Evolutionary conservation across 257 asterid genomes (phyloP).

Genomic region (Solanum gandarillasii): DNA sequence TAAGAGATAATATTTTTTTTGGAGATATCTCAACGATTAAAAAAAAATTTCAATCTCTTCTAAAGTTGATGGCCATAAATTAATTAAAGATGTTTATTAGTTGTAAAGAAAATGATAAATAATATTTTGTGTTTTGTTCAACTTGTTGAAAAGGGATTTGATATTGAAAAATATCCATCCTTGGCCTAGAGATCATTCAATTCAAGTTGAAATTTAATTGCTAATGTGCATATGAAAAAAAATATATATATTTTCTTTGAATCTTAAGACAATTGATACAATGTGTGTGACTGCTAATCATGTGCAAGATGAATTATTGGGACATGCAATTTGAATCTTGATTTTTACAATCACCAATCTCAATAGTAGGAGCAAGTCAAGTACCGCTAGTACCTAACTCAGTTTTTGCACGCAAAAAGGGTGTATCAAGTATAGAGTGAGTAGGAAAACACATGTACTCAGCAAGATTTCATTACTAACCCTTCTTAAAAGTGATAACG

Average conservation of each 20-base stretch:
- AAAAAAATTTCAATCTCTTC: not conserved
- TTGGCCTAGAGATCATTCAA: not conserved
- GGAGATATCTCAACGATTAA: not conserved
- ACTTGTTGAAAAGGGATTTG: not conserved
- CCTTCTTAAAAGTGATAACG: too few species aligned
- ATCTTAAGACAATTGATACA: not conserved
- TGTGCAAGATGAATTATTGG: not conserved
- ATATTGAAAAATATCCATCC: not conserved
- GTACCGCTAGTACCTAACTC: too few species aligned
- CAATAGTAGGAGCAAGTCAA: too few species aligned
- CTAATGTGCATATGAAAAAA: not conserved
- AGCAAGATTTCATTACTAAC: too few species aligned
- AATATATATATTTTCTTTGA: not conserved
- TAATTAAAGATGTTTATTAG: not conserved
- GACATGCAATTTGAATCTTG: not conserved
- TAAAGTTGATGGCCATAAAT: not conserved
- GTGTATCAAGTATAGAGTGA: too few species aligned
- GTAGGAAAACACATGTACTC: too few species aligned
- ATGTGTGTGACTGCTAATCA: not conserved
- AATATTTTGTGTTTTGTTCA: not conserved
- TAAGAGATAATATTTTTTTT: not conserved
- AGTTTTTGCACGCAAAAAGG: too few species aligned
- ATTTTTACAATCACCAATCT: not conserved
- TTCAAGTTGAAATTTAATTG: not conserved
- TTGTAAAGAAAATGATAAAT: not conserved